These are phyloP conservation scores for Apium graveolens DNA, from an alignment of 129 eudicot species.

Conservation along the genomic window DNA sequence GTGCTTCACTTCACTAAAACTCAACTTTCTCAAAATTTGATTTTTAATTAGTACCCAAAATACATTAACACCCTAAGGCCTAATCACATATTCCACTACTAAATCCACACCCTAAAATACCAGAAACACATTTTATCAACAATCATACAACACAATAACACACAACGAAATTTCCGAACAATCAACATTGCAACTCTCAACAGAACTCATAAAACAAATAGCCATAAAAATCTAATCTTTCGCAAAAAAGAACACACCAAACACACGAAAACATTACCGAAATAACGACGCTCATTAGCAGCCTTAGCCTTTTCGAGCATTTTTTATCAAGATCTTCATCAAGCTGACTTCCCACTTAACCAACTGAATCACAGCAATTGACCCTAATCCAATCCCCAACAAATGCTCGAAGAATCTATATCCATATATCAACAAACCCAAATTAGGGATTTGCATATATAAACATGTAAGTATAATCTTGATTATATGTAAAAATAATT, in stretches of 20 bases:
- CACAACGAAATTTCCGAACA: too few relatives aligned
- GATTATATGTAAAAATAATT: neutral
- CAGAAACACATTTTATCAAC: neutral
- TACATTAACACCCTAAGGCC: too few relatives aligned
- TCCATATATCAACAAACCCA: too few relatives aligned
- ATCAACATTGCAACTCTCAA: too few relatives aligned
- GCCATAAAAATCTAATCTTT: neutral
- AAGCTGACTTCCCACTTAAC: slow-evolving; percentile 84
- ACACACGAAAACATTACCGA: slow-evolving; percentile 33
- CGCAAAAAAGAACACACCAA: too few relatives aligned
- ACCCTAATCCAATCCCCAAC: slow-evolving; percentile 84
- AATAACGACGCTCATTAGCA: slow-evolving; percentile 92
- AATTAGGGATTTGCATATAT: neutral
- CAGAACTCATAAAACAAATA: too few relatives aligned
- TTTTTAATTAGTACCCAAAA: too few relatives aligned
- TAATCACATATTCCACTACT: neutral
- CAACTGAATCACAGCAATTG: slow-evolving; percentile 64
- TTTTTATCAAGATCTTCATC: slow-evolving; percentile 70
- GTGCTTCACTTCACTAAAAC: neutral
- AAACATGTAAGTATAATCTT: neutral
- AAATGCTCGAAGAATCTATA: slow-evolving; percentile 93
- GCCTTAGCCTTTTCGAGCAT: slow-evolving; percentile 83
- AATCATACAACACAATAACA: too few relatives aligned
- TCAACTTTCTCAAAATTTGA: too few relatives aligned
- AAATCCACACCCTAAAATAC: neutral